Conservation (phyloP, 768 basidiomycete genomes). For the Gyrodon lividus region DNA sequence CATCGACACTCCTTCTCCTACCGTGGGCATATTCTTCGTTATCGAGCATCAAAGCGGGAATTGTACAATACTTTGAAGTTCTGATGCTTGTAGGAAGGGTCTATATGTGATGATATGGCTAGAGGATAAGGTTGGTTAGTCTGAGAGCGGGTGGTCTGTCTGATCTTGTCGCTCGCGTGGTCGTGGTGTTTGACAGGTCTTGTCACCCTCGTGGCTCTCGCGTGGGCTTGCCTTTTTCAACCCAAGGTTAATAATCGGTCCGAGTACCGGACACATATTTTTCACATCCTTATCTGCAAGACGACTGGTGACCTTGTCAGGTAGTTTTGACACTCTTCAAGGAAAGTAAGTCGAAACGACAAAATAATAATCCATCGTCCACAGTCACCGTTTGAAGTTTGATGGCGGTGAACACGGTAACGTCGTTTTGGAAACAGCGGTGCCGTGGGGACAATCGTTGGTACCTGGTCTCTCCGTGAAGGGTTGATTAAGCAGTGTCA, state of each 20-base stretch:
- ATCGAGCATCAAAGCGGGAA: conserved; percentile 22
- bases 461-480: too few species aligned
- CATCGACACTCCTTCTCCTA: conserved; percentile 79
- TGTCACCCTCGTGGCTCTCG: conserved; percentile 35
- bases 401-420: background rate
- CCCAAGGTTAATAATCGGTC: conserved; percentile 17
- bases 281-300: background rate
- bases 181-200: conserved; percentile 30
- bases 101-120: background rate
- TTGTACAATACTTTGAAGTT: background rate
- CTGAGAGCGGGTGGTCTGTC: conserved; percentile 5
- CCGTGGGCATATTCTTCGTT: conserved; percentile 30
- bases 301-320: too few species aligned
- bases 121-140: conserved; percentile 5
- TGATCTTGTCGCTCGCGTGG: conserved; percentile 38
- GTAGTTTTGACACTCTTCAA: conserved; percentile 2
- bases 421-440: background rate
- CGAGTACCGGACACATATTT: conserved; percentile 1
- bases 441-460: too few species aligned
- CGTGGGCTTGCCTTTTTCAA: conserved; percentile 27
- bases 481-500: too few species aligned
- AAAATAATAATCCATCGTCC: too few species aligned
- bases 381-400: background rate
- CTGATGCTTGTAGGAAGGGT: background rate
- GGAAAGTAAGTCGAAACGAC: too few species aligned